A percentile compares a stretch with the other conserved stretches of the same genome.
phyloP scores from a whole-genome alignment of 2,329 filamentous ascomycete species.

The Stemphylium lycopersici region DNA sequence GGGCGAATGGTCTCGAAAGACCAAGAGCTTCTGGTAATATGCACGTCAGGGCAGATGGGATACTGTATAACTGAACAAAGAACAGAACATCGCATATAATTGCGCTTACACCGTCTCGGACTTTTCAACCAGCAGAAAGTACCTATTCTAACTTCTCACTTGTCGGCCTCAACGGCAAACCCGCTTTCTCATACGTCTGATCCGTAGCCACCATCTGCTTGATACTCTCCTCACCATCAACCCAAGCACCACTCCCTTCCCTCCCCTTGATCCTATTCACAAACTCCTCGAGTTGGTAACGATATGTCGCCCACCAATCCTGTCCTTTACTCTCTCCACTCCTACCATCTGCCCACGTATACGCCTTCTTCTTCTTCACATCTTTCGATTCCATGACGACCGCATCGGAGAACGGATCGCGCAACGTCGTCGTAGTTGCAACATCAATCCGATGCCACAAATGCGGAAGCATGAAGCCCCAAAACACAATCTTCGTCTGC shows the following conservation, averaged over 20 bases:
- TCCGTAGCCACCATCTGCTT: slow-evolving; percentile 47
- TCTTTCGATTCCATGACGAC: slow-evolving; percentile 14
- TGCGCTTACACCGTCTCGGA: no score
- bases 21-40: no score
- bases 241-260: slow-evolving; percentile 35
- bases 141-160: slow-evolving; percentile 15
- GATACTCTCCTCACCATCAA: slow-evolving; percentile 44
- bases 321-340: slow-evolving; percentile 29
- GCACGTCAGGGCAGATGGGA: no score
- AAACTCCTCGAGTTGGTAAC: slow-evolving; percentile 47
- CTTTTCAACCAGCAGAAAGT: neutral
- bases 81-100: no score
- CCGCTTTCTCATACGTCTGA: slow-evolving; percentile 41
- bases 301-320: slow-evolving; percentile 44
- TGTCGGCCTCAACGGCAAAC: slow-evolving; percentile 30
- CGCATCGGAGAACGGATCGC: slow-evolving; percentile 6
- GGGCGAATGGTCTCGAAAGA: no score
- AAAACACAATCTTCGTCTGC: slow-evolving; percentile 19
- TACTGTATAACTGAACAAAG: no score
- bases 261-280: slow-evolving; percentile 39
- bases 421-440: slow-evolving; percentile 4
- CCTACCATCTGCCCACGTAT: slow-evolving; percentile 40
- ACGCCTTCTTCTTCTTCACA: slow-evolving; percentile 23
- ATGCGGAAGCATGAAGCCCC: slow-evolving; percentile 29
- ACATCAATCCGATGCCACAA: slow-evolving; percentile 33